phyloP scores from a whole-genome alignment of 768 basidiomycete genomes.

The Macrolepiota fuliginosa region DNA sequence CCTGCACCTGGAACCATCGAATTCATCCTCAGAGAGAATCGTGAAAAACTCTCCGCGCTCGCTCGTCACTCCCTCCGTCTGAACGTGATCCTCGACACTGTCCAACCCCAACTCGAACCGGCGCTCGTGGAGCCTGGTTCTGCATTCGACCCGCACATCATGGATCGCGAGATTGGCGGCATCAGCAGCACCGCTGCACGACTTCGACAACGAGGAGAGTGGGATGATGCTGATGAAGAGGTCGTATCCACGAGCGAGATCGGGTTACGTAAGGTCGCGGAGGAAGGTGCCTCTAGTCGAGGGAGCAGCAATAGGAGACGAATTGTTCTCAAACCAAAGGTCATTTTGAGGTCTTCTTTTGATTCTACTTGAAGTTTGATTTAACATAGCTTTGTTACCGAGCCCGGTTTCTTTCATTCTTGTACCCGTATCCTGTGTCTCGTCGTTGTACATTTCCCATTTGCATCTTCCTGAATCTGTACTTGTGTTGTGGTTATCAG shows the following conservation, averaged over 20 bases:
- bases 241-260: slow-evolving; percentile 32
- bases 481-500: neutral
- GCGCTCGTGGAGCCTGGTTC: slow-evolving; percentile 24
- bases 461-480: neutral
- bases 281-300: neutral
- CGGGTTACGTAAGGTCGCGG: slow-evolving; percentile 22
- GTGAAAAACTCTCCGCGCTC: slow-evolving; percentile 22
- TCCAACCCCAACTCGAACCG: slow-evolving; percentile 26
- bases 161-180: slow-evolving; percentile 27
- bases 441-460: neutral
- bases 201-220: neutral
- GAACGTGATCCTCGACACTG: slow-evolving; percentile 15
- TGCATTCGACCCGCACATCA: slow-evolving; percentile 23
- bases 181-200: neutral
- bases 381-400: no score
- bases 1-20: neutral
- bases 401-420: no score
- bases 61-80: slow-evolving; percentile 27
- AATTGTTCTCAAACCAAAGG: slow-evolving; percentile 17
- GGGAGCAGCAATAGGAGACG: slow-evolving; percentile 4
- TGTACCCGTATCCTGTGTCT: no score
- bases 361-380: neutral
- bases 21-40: slow-evolving; percentile 10
- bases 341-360: slow-evolving; percentile 12
- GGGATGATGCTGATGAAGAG: slow-evolving; percentile 16